Conservation (phyloP, 139 green algal genomes). For the Picochlorum sp. region DNA sequence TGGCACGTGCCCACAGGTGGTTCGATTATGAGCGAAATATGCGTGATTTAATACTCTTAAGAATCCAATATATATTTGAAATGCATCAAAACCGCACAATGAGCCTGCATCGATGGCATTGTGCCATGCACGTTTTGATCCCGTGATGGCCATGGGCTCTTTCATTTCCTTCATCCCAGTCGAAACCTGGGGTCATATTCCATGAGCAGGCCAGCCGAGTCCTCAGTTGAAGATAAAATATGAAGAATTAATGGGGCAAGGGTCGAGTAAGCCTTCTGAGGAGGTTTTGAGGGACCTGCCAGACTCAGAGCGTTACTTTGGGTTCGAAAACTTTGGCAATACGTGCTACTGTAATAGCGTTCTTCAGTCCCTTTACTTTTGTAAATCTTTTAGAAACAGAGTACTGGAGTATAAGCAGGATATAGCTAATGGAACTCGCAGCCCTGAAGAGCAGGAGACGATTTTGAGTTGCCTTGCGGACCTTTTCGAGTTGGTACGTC, state of each 20-base stretch:
- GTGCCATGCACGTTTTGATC: no score
- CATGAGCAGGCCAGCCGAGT: background rate
- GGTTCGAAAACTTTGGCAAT: constrained; percentile 99
- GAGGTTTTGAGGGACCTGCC: constrained; percentile 47
- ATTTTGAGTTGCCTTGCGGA: constrained; percentile 87
- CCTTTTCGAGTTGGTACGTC: constrained; percentile 67
- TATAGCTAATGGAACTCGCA: constrained; percentile 15
- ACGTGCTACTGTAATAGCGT: constrained; percentile 98
- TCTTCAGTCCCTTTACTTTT: constrained; percentile 90
- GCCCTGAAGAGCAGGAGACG: constrained; percentile 58
- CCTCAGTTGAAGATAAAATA: background rate
- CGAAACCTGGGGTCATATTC: no score
- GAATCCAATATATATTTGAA: no score
- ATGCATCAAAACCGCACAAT: no score
- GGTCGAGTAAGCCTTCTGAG: constrained; percentile 30
- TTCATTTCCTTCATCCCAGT: no score
- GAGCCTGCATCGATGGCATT: no score
- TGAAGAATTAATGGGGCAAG: constrained; percentile 25
- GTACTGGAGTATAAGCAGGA: constrained; percentile 64
- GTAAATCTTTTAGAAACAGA: constrained; percentile 67
- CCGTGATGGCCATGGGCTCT: no score
- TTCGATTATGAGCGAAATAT: no score
- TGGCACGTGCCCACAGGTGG: no score
- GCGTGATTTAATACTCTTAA: no score
- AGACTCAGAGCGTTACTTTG: constrained; percentile 85